A percentile compares a stretch with the other conserved stretches of the same genome.
phyloP scores from a whole-genome alignment of 1,139 yeast species.

The Geotrichum cucujoidarum region DNA sequence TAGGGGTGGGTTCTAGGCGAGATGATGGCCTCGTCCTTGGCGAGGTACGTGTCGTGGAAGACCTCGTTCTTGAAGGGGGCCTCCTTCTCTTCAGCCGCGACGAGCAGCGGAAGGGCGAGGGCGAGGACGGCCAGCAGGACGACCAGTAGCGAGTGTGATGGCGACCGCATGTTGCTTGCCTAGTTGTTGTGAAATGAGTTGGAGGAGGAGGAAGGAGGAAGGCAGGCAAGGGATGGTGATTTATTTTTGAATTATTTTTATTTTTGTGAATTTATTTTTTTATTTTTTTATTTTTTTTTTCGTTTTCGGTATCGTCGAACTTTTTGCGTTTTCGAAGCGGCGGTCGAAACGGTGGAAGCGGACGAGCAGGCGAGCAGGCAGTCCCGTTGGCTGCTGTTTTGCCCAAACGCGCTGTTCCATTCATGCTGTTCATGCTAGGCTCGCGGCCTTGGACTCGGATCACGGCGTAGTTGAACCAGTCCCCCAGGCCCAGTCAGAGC shows the following conservation, averaged over 20 bases:
- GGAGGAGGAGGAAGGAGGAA: not conserved
- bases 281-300: no score
- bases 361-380: no score
- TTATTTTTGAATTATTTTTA: no score
- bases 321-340: no score
- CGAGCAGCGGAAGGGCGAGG: not conserved
- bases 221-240: not conserved
- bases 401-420: no score
- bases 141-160: not conserved
- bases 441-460: no score
- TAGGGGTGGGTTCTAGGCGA: conserved; percentile 19
- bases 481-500: no score
- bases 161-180: not conserved
- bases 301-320: no score
- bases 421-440: no score
- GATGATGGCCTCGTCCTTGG: conserved; percentile 15
- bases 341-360: no score
- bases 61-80: conserved; percentile 12
- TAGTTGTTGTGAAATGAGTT: not conserved
- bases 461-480: no score
- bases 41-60: conserved; percentile 15
- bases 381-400: no score
- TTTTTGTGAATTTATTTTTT: not conserved
- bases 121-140: not conserved
- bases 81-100: conserved; percentile 5